phyloP scores from a whole-genome alignment of 2,329 filamentous ascomycete species.

The Lachnellula occidentalis region DNA sequence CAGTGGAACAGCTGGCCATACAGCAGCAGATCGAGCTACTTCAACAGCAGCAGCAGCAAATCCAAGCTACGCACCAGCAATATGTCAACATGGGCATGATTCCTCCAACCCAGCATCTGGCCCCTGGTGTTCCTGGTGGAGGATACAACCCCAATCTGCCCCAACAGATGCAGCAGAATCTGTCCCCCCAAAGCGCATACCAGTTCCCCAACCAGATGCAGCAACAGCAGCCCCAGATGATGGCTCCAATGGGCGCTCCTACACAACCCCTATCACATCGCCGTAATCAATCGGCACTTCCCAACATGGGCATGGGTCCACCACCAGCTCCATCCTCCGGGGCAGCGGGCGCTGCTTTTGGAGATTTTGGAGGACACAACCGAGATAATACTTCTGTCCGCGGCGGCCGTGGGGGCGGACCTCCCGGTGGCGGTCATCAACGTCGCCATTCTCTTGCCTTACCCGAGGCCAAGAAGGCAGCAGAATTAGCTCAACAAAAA shows the following conservation, averaged over 20 bases:
- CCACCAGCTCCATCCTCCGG: conserved; percentile 88
- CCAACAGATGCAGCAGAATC: conserved; percentile 67
- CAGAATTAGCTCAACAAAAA: conserved; percentile 94
- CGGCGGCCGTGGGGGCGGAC: conserved; percentile 67
- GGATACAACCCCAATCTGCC: conserved; percentile 72
- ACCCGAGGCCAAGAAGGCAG: conserved; percentile 95
- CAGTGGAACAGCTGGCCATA: conserved; percentile 96
- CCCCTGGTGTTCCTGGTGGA: conserved; percentile 58
- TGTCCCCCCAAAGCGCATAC: conserved; percentile 75
- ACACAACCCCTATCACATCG: conserved; percentile 82
- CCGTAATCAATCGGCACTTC: conserved; percentile 94
- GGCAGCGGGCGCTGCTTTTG: conserved; percentile 71
- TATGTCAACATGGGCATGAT: conserved; percentile 98
- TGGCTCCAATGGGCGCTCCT: conserved; percentile 68
- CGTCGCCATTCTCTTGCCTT: conserved; percentile 91
- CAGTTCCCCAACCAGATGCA: conserved; percentile 81
- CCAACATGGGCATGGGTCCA: conserved; percentile 83
- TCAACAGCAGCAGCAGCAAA: conserved; percentile 96
- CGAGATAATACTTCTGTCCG: conserved; percentile 58
- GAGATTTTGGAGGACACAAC: conserved; percentile 65
- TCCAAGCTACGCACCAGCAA: conserved; percentile 93
- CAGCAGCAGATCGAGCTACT: conserved; percentile 97
- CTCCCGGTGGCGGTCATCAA: conserved; percentile 73
- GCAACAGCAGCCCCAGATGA: conserved; percentile 67
- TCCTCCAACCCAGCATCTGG: conserved; percentile 74